phyloP scores from a whole-genome alignment of 2,329 filamentous ascomycete species.

The Polytolypa hystricis region DNA sequence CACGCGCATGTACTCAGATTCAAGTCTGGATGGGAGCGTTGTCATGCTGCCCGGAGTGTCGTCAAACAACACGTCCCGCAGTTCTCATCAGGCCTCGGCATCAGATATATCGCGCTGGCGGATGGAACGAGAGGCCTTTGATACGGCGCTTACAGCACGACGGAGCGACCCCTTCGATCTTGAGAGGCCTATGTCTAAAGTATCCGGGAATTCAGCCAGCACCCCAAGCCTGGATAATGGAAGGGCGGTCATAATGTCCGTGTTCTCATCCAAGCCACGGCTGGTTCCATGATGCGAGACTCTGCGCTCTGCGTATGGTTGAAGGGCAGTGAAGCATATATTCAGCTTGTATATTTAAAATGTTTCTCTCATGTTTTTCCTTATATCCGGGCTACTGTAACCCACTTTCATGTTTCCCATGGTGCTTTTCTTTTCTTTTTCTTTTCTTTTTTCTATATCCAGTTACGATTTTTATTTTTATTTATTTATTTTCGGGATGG shows the following conservation, averaged over 20 bases:
- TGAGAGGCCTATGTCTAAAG: conserved; percentile 14
- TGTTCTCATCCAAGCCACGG: background rate
- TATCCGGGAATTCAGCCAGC: background rate
- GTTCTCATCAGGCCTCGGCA: conserved; percentile 4
- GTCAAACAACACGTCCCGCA: conserved; percentile 10
- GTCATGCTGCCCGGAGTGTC: conserved; percentile 19
- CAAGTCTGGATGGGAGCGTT: conserved; percentile 19
- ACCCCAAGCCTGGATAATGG: background rate
- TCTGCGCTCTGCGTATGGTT: no score
- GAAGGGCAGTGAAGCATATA: no score
- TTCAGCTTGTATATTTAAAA: no score
- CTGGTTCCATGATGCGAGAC: background rate
- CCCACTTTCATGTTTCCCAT: background rate
- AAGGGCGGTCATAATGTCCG: background rate
- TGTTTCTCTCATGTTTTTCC: no score
- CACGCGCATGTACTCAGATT: no score
- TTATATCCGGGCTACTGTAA: no score
- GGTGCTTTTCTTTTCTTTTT: background rate
- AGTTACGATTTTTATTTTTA: no score
- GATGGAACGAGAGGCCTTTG: conserved; percentile 6
- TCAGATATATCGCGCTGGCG: conserved; percentile 12
- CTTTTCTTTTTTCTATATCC: no score
- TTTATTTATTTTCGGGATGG: no score
- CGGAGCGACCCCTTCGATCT: conserved; percentile 27
- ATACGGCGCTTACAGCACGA: conserved; percentile 17